phyloP scores from a whole-genome alignment of 768 basidiomycete species.

The Auricularia sp. region DNA sequence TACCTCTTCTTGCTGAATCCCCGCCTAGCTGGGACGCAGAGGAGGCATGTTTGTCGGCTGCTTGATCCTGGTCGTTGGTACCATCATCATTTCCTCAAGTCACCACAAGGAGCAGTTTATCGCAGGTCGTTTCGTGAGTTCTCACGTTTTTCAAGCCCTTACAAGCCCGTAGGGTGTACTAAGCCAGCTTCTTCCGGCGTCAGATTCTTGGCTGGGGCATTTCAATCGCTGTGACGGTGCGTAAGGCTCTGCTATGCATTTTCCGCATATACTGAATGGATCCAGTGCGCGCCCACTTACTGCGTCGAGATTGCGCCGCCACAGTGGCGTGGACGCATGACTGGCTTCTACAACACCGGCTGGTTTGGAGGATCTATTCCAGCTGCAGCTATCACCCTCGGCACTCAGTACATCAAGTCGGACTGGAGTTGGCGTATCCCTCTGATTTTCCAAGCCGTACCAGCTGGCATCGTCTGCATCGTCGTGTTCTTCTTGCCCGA shows the following conservation, averaged over 20 bases:
- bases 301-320: slow-evolving; percentile 52
- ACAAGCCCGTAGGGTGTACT: too few relatives aligned
- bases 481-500: slow-evolving; percentile 26
- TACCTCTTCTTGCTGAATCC: not conserved
- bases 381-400: slow-evolving; percentile 15
- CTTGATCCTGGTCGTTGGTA: slow-evolving; percentile 11
- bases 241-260: not conserved
- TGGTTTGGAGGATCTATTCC: slow-evolving; percentile 13
- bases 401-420: slow-evolving; percentile 20
- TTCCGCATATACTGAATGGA: not conserved
- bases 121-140: slow-evolving; percentile 14
- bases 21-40: slow-evolving; percentile 13
- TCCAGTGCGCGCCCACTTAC: slow-evolving; percentile 27
- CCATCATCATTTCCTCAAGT: slow-evolving; percentile 11
- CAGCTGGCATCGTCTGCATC: slow-evolving; percentile 27
- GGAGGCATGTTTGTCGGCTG: slow-evolving; percentile 21
- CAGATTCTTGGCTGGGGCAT: slow-evolving; percentile 12
- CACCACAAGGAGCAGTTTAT: slow-evolving; percentile 12
- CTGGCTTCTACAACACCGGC: slow-evolving; percentile 29
- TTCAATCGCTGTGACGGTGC: slow-evolving; percentile 13
- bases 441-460: slow-evolving; percentile 42
- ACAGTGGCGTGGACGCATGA: slow-evolving; percentile 44
- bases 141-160: too few relatives aligned
- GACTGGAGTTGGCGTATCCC: slow-evolving; percentile 45
- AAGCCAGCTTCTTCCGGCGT: too few relatives aligned